Percentiles rank a stretch among this genome's conserved stretches.
These are phyloP conservation scores for Carex littledalei DNA, from an alignment of 176 grass and related monocot species.

Conservation along the genomic window DNA sequence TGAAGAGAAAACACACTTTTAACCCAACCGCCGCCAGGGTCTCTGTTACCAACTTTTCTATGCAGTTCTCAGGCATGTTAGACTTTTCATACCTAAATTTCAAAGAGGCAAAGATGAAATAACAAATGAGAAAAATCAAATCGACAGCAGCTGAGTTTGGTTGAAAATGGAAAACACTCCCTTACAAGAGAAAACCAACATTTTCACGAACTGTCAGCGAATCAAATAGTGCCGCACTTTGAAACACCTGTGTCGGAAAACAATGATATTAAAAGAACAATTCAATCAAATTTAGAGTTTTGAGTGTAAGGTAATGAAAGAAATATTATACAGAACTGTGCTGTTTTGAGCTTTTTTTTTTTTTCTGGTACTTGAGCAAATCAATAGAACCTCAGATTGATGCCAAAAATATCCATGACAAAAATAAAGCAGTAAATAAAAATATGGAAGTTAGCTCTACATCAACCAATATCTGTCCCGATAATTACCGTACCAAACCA, in stretches of 20 bases:
- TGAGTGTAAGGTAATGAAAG: background rate
- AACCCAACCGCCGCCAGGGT: constrained; percentile 83
- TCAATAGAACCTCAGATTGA: background rate
- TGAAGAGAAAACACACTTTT: constrained; percentile 52
- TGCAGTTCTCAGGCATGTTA: constrained; percentile 50
- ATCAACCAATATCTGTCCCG: background rate
- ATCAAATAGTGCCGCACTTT: constrained; percentile 94
- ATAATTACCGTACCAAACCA: background rate
- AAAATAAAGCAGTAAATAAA: background rate
- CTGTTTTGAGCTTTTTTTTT: background rate
- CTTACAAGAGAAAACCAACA: constrained; percentile 98
- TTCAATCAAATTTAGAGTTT: background rate
- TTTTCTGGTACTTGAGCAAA: background rate
- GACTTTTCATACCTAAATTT: constrained; percentile 88
- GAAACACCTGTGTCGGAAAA: constrained; percentile 67
- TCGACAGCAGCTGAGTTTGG: background rate
- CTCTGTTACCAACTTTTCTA: constrained; percentile 70
- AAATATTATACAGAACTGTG: background rate
- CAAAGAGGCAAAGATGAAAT: constrained; percentile 9
- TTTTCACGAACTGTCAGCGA: constrained; percentile 93
- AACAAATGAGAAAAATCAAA: constrained; percentile 22
- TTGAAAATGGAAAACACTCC: constrained; percentile 22
- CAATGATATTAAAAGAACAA: background rate
- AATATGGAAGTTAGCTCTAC: background rate
- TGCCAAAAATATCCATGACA: background rate